Percentiles rank a stretch among this genome's conserved stretches.
These are phyloP conservation scores for Phytophthora aleatoria DNA, from an alignment of 352 stramenopile genomes.

Conservation along the genomic window DNA sequence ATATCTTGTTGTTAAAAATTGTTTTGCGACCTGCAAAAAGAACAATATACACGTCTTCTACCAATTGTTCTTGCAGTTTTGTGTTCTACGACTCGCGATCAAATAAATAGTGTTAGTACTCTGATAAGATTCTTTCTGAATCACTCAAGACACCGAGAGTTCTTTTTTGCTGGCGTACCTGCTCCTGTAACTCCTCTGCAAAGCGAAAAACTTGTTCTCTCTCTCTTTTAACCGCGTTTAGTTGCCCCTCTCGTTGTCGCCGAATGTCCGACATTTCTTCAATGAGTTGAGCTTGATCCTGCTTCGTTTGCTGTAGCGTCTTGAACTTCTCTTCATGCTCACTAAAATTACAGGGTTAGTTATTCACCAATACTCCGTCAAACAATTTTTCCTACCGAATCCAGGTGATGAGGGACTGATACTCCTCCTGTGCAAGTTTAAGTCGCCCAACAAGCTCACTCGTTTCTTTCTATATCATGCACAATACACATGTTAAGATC, in stretches of 20 bases:
- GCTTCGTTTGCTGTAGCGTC: slow-evolving; percentile 32
- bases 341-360: slow-evolving; percentile 15
- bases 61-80: slow-evolving; percentile 32
- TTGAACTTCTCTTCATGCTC: slow-evolving; percentile 51
- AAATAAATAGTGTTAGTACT: background rate
- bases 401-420: slow-evolving; percentile 38
- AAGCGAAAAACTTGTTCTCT: slow-evolving; percentile 29
- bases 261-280: slow-evolving; percentile 36
- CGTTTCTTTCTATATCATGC: slow-evolving; percentile 15
- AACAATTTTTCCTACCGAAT: slow-evolving; percentile 25
- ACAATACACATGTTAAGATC: background rate
- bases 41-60: slow-evolving; percentile 1
- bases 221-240: slow-evolving; percentile 22
- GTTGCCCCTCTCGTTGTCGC: slow-evolving; percentile 32
- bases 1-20: background rate
- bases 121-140: background rate
- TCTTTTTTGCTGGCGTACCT: slow-evolving; percentile 19
- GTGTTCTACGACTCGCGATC: slow-evolving; percentile 26
- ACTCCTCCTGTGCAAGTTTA: slow-evolving; percentile 39
- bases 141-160: too few relatives aligned
- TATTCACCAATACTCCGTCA: background rate
- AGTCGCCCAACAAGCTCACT: slow-evolving; percentile 38
- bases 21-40: background rate
- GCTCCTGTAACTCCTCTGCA: slow-evolving; percentile 29
- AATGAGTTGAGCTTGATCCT: slow-evolving; percentile 48